Percentiles rank a stretch among this genome's conserved stretches.
These are phyloP conservation scores for Exophiala sideris DNA, from an alignment of 2,329 filamentous ascomycete genomes.

Conservation along the genomic window DNA sequence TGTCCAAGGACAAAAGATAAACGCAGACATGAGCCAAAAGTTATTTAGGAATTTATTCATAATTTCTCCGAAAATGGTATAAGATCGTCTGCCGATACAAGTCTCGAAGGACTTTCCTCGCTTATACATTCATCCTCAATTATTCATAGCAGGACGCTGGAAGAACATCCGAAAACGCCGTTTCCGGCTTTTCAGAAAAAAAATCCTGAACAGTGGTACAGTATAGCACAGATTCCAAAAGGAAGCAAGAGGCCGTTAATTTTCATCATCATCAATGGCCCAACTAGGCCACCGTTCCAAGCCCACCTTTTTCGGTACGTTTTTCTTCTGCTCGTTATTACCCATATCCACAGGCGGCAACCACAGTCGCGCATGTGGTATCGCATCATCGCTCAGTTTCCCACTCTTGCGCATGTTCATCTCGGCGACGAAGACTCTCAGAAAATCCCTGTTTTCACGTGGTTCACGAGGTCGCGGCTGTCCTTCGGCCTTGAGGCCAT, in stretches of 20 bases:
- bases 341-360: slow-evolving; percentile 52
- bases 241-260: neutral
- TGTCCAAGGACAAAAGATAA: too few relatives aligned
- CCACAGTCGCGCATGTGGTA: slow-evolving; percentile 58
- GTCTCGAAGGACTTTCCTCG: too few relatives aligned
- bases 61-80: too few relatives aligned
- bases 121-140: too few relatives aligned
- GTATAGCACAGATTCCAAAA: neutral
- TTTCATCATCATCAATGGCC: slow-evolving; percentile 10
- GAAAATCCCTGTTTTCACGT: slow-evolving; percentile 61
- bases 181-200: too few relatives aligned
- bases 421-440: slow-evolving; percentile 62
- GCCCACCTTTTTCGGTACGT: neutral
- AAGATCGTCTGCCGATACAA: too few relatives aligned
- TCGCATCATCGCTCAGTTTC: slow-evolving; percentile 56
- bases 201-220: too few relatives aligned
- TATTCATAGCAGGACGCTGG: too few relatives aligned
- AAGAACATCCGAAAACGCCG: too few relatives aligned
- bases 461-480: slow-evolving; percentile 57
- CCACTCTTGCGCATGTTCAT: slow-evolving; percentile 66
- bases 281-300: slow-evolving; percentile 16
- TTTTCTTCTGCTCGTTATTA: slow-evolving; percentile 1
- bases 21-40: too few relatives aligned
- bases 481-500: slow-evolving; percentile 16
- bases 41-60: too few relatives aligned